A percentile compares a stretch with the other conserved stretches of the same genome.
phyloP scores from a whole-genome alignment of 495 filamentous ascomycete species.

The Penicillium subrubescens region DNA sequence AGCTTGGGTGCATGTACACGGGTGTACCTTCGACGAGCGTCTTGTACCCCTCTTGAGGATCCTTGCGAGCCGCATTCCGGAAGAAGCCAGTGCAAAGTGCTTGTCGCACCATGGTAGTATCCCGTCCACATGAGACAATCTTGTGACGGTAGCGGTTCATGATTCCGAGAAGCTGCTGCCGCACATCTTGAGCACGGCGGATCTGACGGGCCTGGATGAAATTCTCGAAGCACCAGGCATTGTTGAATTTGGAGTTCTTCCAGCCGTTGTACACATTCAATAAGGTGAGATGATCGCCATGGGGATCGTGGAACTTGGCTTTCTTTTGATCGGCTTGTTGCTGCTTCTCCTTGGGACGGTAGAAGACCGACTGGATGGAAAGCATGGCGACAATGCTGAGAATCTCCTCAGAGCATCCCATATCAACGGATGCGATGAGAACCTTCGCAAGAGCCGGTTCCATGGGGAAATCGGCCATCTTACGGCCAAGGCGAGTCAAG shows the following conservation, averaged over 20 bases:
- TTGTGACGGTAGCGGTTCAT: conserved; percentile 85
- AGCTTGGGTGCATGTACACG: conserved; percentile 89
- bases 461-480: conserved; percentile 99
- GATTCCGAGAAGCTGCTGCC: conserved; percentile 88
- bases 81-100: conserved; percentile 94
- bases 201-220: conserved; percentile 93
- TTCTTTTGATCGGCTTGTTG: conserved; percentile 96
- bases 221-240: conserved; percentile 95
- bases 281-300: conserved; percentile 91
- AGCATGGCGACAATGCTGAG: conserved; percentile 96
- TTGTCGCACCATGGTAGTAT: conserved; percentile 87
- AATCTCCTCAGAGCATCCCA: conserved; percentile 90
- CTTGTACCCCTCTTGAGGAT: conserved; percentile 95
- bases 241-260: conserved; percentile 79
- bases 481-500: conserved; percentile 85
- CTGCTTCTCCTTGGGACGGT: conserved; percentile 95
- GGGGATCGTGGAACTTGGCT: conserved; percentile 92
- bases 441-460: conserved; percentile 87
- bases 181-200: conserved; percentile 85
- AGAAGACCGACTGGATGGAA: conserved; percentile 81
- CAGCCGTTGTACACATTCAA: conserved; percentile 97
- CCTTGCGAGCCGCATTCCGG: conserved; percentile 91
- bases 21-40: conserved; percentile 93
- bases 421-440: conserved; percentile 81
- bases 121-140: conserved; percentile 79